Conservation (phyloP, 495 filamentous ascomycete species). For the Neurospora sp. region DNA sequence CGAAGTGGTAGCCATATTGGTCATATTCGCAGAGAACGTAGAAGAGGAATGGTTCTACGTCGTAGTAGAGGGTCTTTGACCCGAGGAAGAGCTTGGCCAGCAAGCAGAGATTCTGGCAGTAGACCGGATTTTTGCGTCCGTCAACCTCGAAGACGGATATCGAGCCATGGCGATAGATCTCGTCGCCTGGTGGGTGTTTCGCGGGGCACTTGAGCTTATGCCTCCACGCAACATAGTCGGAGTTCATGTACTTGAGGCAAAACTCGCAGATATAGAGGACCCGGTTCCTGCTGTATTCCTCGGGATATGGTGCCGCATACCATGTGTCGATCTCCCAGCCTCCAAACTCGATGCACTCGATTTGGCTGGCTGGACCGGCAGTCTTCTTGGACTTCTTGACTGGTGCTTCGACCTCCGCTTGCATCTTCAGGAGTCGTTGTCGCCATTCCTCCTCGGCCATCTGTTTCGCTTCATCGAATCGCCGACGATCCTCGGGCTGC, state of each 20-base stretch:
- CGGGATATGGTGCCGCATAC: conserved; percentile 98
- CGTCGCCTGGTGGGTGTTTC: conserved; percentile 92
- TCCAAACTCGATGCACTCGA: conserved; percentile 97
- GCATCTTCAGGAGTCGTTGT: conserved; percentile 37
- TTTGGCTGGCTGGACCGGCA: conserved; percentile 82
- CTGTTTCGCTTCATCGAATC: conserved; percentile 79
- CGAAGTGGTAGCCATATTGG: conserved; percentile 88
- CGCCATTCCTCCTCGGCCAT: conserved; percentile 91
- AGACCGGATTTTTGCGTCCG: conserved; percentile 90
- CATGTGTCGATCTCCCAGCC: conserved; percentile 97
- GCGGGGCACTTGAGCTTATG: conserved; percentile 97
- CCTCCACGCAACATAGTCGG: conserved; percentile 92
- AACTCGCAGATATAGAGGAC: conserved; percentile 98
- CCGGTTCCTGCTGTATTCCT: conserved; percentile 92
- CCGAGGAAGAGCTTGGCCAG: conserved; percentile 93
- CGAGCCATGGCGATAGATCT: conserved; percentile 91
- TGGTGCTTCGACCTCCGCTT: conserved; percentile 33
- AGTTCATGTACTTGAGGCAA: conserved; percentile 98
- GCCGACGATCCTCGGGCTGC: conserved; percentile 61
- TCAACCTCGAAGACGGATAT: conserved; percentile 97
- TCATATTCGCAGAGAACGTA: conserved; percentile 98
- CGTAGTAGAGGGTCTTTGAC: conserved; percentile 96
- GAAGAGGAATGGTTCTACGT: conserved; percentile 96
- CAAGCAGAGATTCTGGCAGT: conserved; percentile 94
- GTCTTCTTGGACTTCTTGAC: conserved; percentile 51